phyloP scores from a whole-genome alignment of 768 basidiomycete genomes.

The Lenzites betulinus region DNA sequence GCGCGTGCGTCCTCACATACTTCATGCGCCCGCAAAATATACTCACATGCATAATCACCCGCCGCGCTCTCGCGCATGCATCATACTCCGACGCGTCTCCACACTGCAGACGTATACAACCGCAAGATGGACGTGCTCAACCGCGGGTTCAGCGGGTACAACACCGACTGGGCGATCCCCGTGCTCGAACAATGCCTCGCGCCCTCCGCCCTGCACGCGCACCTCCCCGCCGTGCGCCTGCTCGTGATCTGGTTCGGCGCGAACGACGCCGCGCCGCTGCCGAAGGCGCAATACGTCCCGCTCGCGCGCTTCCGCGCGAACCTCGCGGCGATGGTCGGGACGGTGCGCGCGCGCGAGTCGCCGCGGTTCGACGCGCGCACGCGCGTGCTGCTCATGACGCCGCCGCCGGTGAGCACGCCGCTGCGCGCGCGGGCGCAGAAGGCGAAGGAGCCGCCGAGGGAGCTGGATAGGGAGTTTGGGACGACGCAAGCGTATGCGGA shows the following conservation, averaged over 20 bases:
- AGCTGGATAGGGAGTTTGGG: conserved; percentile 62
- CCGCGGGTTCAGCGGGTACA: conserved; percentile 83
- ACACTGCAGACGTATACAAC: conserved; percentile 63
- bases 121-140: conserved; percentile 87
- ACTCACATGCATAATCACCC: background rate
- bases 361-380: conserved; percentile 70
- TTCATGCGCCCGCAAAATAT: background rate
- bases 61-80: too few relatives aligned
- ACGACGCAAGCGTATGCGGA: conserved; percentile 69
- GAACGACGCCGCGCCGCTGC: conserved; percentile 77
- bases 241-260: conserved; percentile 89
- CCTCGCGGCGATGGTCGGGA: conserved; percentile 58
- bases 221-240: conserved; percentile 64
- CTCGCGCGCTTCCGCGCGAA: conserved; percentile 64
- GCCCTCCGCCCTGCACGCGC: conserved; percentile 45
- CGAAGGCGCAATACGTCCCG: conserved; percentile 76
- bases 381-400: conserved; percentile 77
- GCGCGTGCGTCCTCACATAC: conserved; percentile 48
- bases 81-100: too few relatives aligned
- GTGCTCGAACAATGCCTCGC: conserved; percentile 77
- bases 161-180: conserved; percentile 82
- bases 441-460: conserved; percentile 49
- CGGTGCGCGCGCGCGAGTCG: conserved; percentile 64
- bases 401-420: conserved; percentile 77
- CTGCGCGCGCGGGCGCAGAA: conserved; percentile 55